phyloP scores from a whole-genome alignment of 352 stramenopile genomes.

The Pythium brassicae region DNA sequence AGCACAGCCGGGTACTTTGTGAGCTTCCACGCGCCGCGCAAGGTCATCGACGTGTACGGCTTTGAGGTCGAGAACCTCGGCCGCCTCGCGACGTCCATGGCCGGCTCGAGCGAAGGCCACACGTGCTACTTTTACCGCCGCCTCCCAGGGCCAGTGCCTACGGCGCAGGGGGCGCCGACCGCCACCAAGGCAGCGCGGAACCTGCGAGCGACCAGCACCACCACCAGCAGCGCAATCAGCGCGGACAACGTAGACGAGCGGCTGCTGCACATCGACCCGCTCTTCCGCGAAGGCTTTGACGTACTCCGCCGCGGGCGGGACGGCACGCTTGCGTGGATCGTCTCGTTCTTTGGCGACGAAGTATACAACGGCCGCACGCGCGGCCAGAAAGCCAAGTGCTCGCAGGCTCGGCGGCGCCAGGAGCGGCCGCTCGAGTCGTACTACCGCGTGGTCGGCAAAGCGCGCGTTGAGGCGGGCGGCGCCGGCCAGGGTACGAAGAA shows the following conservation, averaged over 20 bases:
- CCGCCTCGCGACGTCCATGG: constrained; percentile 91
- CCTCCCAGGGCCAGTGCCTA: constrained; percentile 6
- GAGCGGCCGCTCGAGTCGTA: constrained; percentile 72
- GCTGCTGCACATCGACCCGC: constrained; percentile 62
- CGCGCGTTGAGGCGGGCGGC: constrained; percentile 22
- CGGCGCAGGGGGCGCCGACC: constrained; percentile 13
- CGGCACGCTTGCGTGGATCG: constrained; percentile 68
- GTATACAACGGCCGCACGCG: constrained; percentile 63
- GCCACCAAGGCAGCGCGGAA: constrained; percentile 17
- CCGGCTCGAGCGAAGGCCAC: constrained; percentile 95
- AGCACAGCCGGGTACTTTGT: constrained; percentile 89
- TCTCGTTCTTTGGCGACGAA: constrained; percentile 65
- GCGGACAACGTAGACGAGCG: constrained; percentile 10
- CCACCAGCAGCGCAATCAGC: not conserved
- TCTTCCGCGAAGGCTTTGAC: constrained; percentile 78
- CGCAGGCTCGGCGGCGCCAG: constrained; percentile 27
- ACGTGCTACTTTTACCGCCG: constrained; percentile 96
- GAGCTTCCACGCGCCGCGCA: constrained; percentile 92
- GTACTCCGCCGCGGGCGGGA: constrained; percentile 72
- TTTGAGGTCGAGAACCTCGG: constrained; percentile 91
- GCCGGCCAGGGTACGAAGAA: constrained; percentile 15
- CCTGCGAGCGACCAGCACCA: not conserved
- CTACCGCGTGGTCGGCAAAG: constrained; percentile 66
- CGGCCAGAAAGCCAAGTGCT: constrained; percentile 43
- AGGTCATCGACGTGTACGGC: constrained; percentile 91